Conservation (phyloP, 805 yeast species). For the Saccharomyces jurei region DNA sequence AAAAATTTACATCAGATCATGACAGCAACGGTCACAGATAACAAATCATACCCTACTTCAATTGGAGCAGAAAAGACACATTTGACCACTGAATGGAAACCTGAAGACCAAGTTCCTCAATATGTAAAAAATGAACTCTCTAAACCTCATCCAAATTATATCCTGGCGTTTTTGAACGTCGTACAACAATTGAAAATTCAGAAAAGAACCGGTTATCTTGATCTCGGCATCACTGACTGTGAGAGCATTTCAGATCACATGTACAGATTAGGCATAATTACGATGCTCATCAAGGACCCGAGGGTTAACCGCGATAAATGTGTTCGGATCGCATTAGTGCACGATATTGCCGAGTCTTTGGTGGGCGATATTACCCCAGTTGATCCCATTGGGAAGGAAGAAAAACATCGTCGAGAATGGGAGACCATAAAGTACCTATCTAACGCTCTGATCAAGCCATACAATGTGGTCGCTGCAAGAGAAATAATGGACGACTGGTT, state of each 20-base stretch:
- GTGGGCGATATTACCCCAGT: constrained; percentile 93
- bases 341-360: constrained; percentile 87
- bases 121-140: background rate
- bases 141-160: constrained; percentile 35
- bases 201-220: constrained; percentile 91
- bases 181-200: constrained; percentile 67
- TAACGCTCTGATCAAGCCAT: constrained; percentile 49
- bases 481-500: constrained; percentile 71
- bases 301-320: constrained; percentile 58
- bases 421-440: constrained; percentile 62
- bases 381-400: constrained; percentile 63
- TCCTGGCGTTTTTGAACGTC: constrained; percentile 54
- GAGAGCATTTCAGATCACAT: constrained; percentile 87
- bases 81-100: background rate
- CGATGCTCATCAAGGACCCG: constrained; percentile 54
- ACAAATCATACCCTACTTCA: background rate
- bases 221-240: constrained; percentile 39
- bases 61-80: background rate
- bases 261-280: constrained; percentile 84
- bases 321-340: constrained; percentile 78
- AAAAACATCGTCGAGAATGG: constrained; percentile 76
- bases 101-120: background rate
- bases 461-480: constrained; percentile 51
- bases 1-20: background rate
- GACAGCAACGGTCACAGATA: background rate